These are phyloP conservation scores for Pichia insulana DNA, from an alignment of 805 yeast species.

Conservation along the genomic window DNA sequence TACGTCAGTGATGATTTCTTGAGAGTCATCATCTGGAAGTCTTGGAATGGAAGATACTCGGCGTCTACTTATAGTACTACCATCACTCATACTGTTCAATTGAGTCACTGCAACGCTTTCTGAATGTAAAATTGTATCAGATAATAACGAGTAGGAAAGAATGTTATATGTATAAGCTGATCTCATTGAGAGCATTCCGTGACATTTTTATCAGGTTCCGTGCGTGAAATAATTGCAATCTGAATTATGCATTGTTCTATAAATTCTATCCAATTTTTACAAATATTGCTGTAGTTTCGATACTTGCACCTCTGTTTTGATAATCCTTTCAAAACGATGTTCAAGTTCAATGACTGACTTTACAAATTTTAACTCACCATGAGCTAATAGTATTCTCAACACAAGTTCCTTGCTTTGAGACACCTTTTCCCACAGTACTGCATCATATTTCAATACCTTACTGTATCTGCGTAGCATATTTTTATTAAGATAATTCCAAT, in stretches of 20 bases:
- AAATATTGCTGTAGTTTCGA: conserved; percentile 7
- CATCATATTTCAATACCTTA: conserved; percentile 26
- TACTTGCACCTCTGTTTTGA: conserved; percentile 22
- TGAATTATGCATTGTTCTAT: no score
- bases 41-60: conserved; percentile 13
- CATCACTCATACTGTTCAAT: no score
- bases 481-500: conserved; percentile 19
- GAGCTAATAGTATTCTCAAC: conserved; percentile 57
- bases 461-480: conserved; percentile 15
- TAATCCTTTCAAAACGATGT: conserved; percentile 22
- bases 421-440: conserved; percentile 37
- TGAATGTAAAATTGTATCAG: no score
- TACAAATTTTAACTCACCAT: conserved; percentile 20
- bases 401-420: conserved; percentile 46
- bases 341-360: conserved; percentile 20
- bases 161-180: no score
- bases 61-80: neutral
- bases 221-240: no score
- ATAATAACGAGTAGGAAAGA: no score
- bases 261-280: neutral
- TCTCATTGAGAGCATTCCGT: no score
- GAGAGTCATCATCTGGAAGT: conserved; percentile 21
- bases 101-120: no score
- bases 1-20: conserved; percentile 16
- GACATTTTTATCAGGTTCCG: no score